Evolutionary conservation across 1,139 yeast genomes (phyloP), one percentile per base, ranked within the genome.

Genomic region (Blastobotrys petasosporus): DNA sequence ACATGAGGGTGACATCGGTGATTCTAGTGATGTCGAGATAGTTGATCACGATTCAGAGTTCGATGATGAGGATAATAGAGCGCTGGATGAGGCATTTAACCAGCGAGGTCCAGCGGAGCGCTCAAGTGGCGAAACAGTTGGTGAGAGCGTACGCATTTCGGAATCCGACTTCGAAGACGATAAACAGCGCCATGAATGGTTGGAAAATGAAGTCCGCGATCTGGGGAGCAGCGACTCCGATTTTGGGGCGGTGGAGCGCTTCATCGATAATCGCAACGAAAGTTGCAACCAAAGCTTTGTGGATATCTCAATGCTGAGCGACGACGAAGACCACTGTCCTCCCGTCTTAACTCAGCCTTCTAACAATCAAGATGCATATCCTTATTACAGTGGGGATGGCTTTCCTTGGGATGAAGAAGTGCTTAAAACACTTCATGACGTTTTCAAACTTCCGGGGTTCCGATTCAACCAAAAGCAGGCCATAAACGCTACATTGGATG

Each of bases 381-480:
- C 28, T 6, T 15, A 37, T 5, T 42, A 42, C 28, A 20, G 34
- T 1, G 31, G 16, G 5, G 32, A 35, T 25, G 30, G 39, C 28
- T 67, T 68, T 53, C 76, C 80, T 3, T 83, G 88, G 88, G 69
- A 82, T 1, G 61, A 67, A 1, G 97, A 90, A 48, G 83, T 87
- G 1, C 72, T 75, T 55, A 62, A 65, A 1, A 75, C 78, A 9
- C 69, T 92, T 37, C 73, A 72, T 30, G 63, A 73, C 9, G 76
- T 74, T 2, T 94, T 94, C 63, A 76, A 79, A 37, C 64, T 94
- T 37, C 66, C 71, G 7, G 72, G 76, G 0, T 94, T 94, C 62
- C 74, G 99, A 45, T 76, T 81, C 2, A 86, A 92, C 61, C 99
- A 94, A 61, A 67, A 82, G 36, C 94, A 86, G 49, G 97, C 97